phyloP scores from a whole-genome alignment of 441 rosid genomes.

The Manihot esculenta region DNA sequence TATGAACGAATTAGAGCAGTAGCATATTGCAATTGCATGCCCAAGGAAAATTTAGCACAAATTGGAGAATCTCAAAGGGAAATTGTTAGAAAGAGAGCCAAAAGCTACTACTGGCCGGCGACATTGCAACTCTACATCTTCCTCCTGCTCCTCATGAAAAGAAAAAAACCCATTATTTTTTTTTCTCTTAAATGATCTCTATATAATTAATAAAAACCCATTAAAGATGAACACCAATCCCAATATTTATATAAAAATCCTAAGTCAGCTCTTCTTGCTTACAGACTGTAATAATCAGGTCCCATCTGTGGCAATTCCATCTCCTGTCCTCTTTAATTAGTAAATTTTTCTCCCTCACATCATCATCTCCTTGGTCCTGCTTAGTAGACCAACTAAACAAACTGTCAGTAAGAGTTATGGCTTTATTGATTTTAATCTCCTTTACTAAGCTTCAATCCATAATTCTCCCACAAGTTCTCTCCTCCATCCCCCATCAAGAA shows the following conservation, averaged over 20 bases:
- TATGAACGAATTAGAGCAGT: neutral
- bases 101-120: neutral
- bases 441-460: conserved; percentile 66
- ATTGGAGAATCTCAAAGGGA: neutral
- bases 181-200: conserved; percentile 5
- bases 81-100: conserved; percentile 2
- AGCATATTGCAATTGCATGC: neutral
- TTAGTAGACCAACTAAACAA: conserved; percentile 17
- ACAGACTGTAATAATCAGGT: conserved; percentile 10
- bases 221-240: conserved; percentile 15
- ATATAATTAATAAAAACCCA: conserved; percentile 8
- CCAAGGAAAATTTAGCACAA: neutral
- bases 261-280: conserved; percentile 18
- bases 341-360: conserved; percentile 2
- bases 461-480: conserved; percentile 77
- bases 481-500: conserved; percentile 82
- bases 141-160: neutral
- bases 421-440: conserved; percentile 55
- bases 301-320: conserved; percentile 17
- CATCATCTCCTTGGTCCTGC: conserved; percentile 10
- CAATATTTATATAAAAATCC: conserved; percentile 14
- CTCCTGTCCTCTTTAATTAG: neutral
- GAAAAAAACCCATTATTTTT: conserved; percentile 7
- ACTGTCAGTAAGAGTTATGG: conserved; percentile 16
- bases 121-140: neutral